phyloP scores from a whole-genome alignment of 1,284 basidiomycete genomes.

The Malassezia yamatoensis region DNA sequence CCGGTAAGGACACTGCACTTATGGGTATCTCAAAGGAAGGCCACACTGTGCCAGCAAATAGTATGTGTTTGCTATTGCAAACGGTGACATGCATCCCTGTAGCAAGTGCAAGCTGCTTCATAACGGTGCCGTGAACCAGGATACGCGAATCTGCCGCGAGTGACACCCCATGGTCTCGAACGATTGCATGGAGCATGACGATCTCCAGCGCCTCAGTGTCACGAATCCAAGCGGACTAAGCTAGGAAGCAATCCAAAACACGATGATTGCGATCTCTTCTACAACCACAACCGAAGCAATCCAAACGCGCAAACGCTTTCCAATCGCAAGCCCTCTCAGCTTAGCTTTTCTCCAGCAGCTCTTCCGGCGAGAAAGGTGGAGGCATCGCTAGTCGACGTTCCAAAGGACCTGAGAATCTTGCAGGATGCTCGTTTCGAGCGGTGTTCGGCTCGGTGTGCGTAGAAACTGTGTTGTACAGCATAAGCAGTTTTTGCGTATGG shows the following conservation, averaged over 20 bases:
- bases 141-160: conserved; percentile 51
- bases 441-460: not conserved
- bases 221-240: no score
- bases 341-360: no score
- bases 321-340: no score
- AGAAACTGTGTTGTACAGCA: no score
- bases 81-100: conserved; percentile 64
- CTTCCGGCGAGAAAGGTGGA: no score
- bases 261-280: no score
- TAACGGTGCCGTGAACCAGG: conserved; percentile 58
- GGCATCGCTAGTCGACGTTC: no score
- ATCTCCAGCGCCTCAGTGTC: not conserved
- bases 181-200: not conserved
- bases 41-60: conserved; percentile 36
- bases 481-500: not conserved
- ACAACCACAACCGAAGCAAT: no score
- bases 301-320: no score
- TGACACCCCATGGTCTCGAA: conserved; percentile 1
- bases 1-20: conserved; percentile 13
- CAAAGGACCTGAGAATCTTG: no score
- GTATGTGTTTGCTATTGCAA: conserved; percentile 11
- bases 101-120: conserved; percentile 58
- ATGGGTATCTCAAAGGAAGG: conserved; percentile 32
- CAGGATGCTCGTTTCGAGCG: not conserved
- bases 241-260: no score